These are phyloP conservation scores for Globisporangium abappressorium DNA, from an alignment of 352 stramenopile species.

Conservation along the genomic window DNA sequence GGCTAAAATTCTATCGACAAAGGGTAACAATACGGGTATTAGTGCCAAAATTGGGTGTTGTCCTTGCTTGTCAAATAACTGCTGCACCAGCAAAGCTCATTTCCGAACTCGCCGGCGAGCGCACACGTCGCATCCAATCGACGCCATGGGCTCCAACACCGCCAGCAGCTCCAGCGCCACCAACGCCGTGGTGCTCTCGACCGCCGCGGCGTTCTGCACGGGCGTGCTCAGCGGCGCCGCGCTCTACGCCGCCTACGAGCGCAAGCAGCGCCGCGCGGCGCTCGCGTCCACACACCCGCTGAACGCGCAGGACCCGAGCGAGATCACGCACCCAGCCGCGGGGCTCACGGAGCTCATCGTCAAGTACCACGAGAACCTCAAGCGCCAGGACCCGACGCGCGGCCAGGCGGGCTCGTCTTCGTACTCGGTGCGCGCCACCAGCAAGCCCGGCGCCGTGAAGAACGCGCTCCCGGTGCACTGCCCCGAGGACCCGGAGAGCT, in stretches of 20 bases:
- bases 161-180: not conserved
- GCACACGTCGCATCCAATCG: not conserved
- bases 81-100: not conserved
- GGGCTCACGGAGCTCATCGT: slow-evolving; percentile 56
- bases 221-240: slow-evolving; percentile 37
- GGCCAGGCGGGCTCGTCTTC: slow-evolving; percentile 27
- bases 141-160: not conserved
- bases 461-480: slow-evolving; percentile 34
- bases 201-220: slow-evolving; percentile 36
- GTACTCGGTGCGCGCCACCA: slow-evolving; percentile 23
- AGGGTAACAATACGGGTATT: too few species aligned
- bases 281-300: slow-evolving; percentile 37
- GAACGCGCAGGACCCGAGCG: slow-evolving; percentile 37
- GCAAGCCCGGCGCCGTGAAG: slow-evolving; percentile 42
- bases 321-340: slow-evolving; percentile 38
- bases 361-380: slow-evolving; percentile 56
- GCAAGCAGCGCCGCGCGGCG: slow-evolving; percentile 24
- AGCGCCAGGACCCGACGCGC: slow-evolving; percentile 29
- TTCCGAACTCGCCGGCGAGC: not conserved
- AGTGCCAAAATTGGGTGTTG: not conserved
- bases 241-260: slow-evolving; percentile 38
- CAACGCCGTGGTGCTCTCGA: slow-evolving; percentile 4
- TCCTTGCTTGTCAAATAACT: not conserved
- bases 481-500: slow-evolving; percentile 52
- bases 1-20: too few species aligned